Evolutionary conservation across 306 rosid genomes (phyloP).

Genomic region (Rosa rugosa): DNA sequence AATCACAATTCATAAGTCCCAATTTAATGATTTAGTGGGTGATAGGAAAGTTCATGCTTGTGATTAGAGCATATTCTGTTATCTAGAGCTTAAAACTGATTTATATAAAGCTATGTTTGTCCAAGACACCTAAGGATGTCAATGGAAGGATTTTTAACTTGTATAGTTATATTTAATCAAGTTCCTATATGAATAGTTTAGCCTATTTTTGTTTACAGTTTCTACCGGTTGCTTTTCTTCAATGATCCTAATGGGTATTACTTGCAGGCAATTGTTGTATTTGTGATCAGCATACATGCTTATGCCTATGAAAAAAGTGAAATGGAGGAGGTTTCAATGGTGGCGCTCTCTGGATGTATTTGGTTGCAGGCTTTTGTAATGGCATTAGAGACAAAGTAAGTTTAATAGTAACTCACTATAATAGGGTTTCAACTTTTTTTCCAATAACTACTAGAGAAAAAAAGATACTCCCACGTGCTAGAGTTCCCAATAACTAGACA

Average conservation of each 20-base stretch:
- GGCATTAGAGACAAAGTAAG: constrained; percentile 93
- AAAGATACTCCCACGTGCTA: neutral
- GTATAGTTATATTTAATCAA: neutral
- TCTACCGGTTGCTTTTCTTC: constrained; percentile 24
- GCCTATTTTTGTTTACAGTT: constrained; percentile 10
- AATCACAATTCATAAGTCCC: neutral
- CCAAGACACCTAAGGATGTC: neutral
- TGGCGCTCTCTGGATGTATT: constrained; percentile 94
- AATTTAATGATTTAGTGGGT: neutral
- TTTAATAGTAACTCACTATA: neutral
- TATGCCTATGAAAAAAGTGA: constrained; percentile 91
- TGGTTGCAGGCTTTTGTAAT: constrained; percentile 99
- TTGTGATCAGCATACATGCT: constrained; percentile 81
- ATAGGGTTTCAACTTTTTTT: neutral
- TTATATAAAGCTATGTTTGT: neutral
- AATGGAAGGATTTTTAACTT: neutral
- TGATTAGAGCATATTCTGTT: neutral
- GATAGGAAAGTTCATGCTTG: neutral
- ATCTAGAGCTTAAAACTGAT: neutral
- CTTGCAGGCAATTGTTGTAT: constrained; percentile 84
- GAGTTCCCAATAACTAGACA: neutral
- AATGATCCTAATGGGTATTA: constrained; percentile 27
- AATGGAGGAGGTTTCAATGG: constrained; percentile 91
- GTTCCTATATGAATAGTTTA: constrained; percentile 9
- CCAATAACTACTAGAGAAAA: neutral